Evolutionary conservation across 768 basidiomycete genomes (phyloP), one percentile per base, ranked within the genome.

Genomic region (Rhizopogon roseolus): DNA sequence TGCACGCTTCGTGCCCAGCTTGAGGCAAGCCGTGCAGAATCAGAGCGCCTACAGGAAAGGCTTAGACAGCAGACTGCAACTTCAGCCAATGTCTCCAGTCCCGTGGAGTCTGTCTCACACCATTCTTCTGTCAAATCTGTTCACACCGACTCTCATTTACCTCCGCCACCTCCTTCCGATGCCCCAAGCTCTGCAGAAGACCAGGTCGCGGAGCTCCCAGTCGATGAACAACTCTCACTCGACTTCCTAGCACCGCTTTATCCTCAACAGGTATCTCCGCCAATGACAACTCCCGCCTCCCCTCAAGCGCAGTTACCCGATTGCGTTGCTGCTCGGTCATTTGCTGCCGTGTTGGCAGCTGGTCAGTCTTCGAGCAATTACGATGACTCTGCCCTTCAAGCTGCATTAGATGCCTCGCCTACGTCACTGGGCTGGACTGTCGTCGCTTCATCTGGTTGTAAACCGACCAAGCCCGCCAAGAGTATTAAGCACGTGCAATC

Each of bases 401-500:
- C 63, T 6, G 48, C 65, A 54, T 27, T 54, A 52, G 67, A 70
- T 22, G 66, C 60, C 6, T 49, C 58, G 6, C 54, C 46, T 39
- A 9, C 34, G 14, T 39, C 57, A 16, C 62, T 63, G 41, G 38
- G 49, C 17, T 70, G 69, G 67, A 70, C 65, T 46, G n/a, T 57
- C 27, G 42, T 57, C 10, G 5, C 41, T 42, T n/a, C 61, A 7
- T 53, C 61, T 7, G 4, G 52, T 38, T 32, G 56, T 22, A 66
- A 62, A 39, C 28, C 53, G 8, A 41, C 48, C 2, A 69, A 68
- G 49, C 59, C 61, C 5, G 68, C 73, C 17, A 73, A 68, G 64
- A 73, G 57, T 58, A 61, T 78, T 34, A 71, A 67, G 9, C 73
- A 77, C 37, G 60, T 78, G 10, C 72, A 76, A 48, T 67, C 71